phyloP scores from a whole-genome alignment of 495 filamentous ascomycete genomes.

The Penicillium angulare region DNA sequence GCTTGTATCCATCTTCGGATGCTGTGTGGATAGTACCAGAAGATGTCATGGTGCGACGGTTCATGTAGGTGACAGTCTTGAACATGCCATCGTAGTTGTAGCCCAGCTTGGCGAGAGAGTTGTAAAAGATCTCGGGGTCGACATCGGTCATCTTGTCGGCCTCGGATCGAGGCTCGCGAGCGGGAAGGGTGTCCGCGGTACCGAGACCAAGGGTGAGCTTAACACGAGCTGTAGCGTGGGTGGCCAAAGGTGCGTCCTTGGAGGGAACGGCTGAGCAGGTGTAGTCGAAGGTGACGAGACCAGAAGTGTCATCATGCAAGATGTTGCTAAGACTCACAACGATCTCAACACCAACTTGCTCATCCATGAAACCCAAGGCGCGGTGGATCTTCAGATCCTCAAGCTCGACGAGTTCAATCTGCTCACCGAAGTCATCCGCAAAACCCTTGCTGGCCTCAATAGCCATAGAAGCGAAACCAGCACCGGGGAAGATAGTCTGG shows the following conservation, averaged over 20 bases:
- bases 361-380: conserved; percentile 2
- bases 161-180: not conserved
- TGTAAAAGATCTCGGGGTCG: not conserved
- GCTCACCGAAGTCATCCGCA: not conserved
- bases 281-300: not conserved
- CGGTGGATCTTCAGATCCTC: not conserved
- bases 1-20: not conserved
- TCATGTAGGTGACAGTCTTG: not conserved
- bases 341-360: not conserved
- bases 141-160: not conserved
- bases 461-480: conserved; percentile 58
- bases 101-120: not conserved
- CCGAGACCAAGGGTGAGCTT: not conserved
- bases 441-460: not conserved
- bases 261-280: not conserved
- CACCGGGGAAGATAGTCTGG: conserved; percentile 25
- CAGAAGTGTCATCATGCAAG: not conserved
- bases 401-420: not conserved
- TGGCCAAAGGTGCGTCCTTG: not conserved
- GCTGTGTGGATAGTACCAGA: not conserved
- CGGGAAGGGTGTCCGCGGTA: not conserved
- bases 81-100: not conserved
- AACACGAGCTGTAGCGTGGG: not conserved
- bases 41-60: not conserved
- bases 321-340: conserved; percentile 6